Evolutionary conservation across 768 basidiomycete species (phyloP).

Genomic region (Hortiboletus campestris): DNA sequence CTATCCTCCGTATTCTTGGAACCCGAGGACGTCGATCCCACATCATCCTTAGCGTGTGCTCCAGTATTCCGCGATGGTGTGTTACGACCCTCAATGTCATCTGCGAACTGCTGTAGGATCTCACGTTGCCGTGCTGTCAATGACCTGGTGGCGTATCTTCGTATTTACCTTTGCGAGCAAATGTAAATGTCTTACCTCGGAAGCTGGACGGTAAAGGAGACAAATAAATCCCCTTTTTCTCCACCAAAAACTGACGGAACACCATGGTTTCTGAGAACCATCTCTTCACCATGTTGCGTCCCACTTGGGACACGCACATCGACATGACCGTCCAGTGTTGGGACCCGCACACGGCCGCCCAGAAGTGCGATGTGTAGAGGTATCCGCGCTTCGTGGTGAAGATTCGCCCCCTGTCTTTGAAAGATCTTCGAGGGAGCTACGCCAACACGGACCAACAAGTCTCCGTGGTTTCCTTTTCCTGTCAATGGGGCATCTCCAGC

Average conservation of each 20-base stretch:
- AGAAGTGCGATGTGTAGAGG: slow-evolving; percentile 89
- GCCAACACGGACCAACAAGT: slow-evolving; percentile 82
- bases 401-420: slow-evolving; percentile 84
- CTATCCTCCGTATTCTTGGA: slow-evolving; percentile 23
- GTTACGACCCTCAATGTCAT: slow-evolving; percentile 81
- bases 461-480: slow-evolving; percentile 76
- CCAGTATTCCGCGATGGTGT: slow-evolving; percentile 14
- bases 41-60: slow-evolving; percentile 18
- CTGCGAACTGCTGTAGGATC: slow-evolving; percentile 85
- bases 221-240: slow-evolving; percentile 81
- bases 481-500: slow-evolving; percentile 82
- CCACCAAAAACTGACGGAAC: slow-evolving; percentile 59
- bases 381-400: slow-evolving; percentile 87
- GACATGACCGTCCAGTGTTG: slow-evolving; percentile 93
- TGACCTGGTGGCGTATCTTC: slow-evolving; percentile 48
- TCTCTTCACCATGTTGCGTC: slow-evolving; percentile 96
- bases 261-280: slow-evolving; percentile 88
- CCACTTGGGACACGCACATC: slow-evolving; percentile 90
- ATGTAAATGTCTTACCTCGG: slow-evolving; percentile 66
- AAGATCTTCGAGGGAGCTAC: slow-evolving; percentile 84
- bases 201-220: slow-evolving; percentile 82
- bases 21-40: slow-evolving; percentile 15
- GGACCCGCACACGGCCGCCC: slow-evolving; percentile 90
- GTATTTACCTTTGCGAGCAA: slow-evolving; percentile 7
- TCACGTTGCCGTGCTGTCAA: slow-evolving; percentile 81